Evolutionary conservation across 139 green algal genomes (phyloP), one percentile per base, ranked within the genome.

Genomic region (Chloropicon primus): DNA sequence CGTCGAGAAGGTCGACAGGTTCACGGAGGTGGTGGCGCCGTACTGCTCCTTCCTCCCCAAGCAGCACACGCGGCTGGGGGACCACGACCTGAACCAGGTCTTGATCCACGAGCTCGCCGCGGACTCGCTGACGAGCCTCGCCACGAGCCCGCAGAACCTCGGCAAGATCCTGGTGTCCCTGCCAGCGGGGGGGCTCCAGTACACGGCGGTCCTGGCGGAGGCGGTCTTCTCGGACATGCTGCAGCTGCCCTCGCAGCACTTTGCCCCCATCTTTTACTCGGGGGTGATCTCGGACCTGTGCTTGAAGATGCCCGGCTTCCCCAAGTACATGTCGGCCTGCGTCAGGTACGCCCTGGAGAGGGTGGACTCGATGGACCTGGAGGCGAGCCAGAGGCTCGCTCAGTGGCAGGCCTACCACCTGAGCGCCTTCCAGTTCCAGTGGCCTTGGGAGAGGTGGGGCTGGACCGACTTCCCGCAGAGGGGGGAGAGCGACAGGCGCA

Each of bases 371-470:
- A 73, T 92, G 76, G 92, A 96, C 79, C 87, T 89, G 0, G 85
- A 93, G 82, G 87, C 94, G 72, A 78, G 81, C 26, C 25, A 54
- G 3, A 85, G 91, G 27, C 74, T 97, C 62, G 83, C 89, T 1
- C 83, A 90, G 21, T 97, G 92, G 91, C 87, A 96, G 72, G 86
- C 91, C n/a, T 93, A 94, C 84, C 93, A 96, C 85, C 83, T 97
- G 27, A 91, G 83, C 74, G 93, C 94, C 83, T 94, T 94, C 72
- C 79, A 92, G 23, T 96, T 89, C 79, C 75, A 91, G 80, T 98
- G 94, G 94, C 92, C 93, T 25, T 98, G 94, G 94, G 79, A 87
- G 72, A 87, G 85, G 84, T 97, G 90, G 88, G 78, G 41, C 41
- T 62, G 41, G 41, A 62, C 41, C 10, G 17, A 62, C 41, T 62